Base-by-base conservation (phyloP, 257 asterid genomes). In the Capsicum chinense region DNA sequence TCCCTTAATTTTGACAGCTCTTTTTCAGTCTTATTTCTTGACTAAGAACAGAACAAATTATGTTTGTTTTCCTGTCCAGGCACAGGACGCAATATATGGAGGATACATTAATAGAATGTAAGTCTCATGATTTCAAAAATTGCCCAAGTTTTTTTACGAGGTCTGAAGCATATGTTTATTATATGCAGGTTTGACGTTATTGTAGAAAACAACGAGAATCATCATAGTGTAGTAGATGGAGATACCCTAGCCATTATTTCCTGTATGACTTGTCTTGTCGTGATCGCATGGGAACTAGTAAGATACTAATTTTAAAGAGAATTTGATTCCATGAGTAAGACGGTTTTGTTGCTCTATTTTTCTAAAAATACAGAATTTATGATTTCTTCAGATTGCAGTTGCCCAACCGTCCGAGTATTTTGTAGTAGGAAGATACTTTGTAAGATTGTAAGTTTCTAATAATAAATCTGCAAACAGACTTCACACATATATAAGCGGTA, bases 241-340 rank as follows among this genome's bases (percentile, higher is more conserved):
- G 37, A 56, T 44, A 66, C 14, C 47, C 26, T 63, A 14, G 52
- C 12, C 26, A 9, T 66, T 47, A 59, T 37, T 56, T 67, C 21
- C 39, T 82, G 79, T 19, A 16, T 48, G 63, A 4, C 21, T 2
- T 82, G 84, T 82, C 5, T 2, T 16, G 35, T 16, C 42, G 56
- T 37, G 71, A 26, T 82, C 0, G 84, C 79, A 9, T 56, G 16
- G 35, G 19, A 47, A n/a, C 79, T 71, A n/a, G 58, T 71, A 42
- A 71, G 79, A n/a, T 71, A 9, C 16, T 10, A 15, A 35, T 2
- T 33, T 37, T 42, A 58, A 44, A 57, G 7, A n/a, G 17, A 26
- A 44, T 47, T 54, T 42, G 62, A 54, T 80, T 73, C 10, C 59
- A 17, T 47, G 80, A 73, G 3, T 26, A 15, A n/a, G 48, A 13